phyloP scores from a whole-genome alignment of 1,284 basidiomycete genomes.

The Ceratobasidium sp. region DNA sequence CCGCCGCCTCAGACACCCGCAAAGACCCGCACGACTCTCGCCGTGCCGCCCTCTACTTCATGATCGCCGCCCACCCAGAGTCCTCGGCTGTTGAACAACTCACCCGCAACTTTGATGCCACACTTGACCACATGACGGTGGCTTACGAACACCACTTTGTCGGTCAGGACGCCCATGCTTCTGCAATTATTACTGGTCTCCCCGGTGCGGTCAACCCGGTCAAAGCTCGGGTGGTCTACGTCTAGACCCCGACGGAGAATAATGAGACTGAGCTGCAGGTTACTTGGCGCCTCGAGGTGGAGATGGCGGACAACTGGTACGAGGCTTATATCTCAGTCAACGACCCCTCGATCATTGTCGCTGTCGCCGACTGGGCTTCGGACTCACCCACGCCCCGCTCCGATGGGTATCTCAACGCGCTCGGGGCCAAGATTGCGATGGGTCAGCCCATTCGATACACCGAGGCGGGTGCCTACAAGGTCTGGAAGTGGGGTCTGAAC shows the following conservation, averaged over 20 bases:
- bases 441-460: conserved; percentile 54
- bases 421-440: conserved; percentile 53
- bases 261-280: conserved; percentile 67
- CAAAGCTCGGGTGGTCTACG: conserved; percentile 76
- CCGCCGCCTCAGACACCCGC: conserved; percentile 43
- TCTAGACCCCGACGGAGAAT: conserved; percentile 73
- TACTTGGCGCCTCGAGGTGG: conserved; percentile 86
- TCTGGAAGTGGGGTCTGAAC: conserved; percentile 81
- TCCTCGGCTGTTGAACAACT: conserved; percentile 65
- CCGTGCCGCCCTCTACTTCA: conserved; percentile 78
- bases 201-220: conserved; percentile 80
- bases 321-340: conserved; percentile 75
- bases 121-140: conserved; percentile 66
- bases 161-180: conserved; percentile 59
- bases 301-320: conserved; percentile 90
- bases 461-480: conserved; percentile 69
- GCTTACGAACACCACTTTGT: conserved; percentile 65
- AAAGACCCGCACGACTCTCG: conserved; percentile 61
- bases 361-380: conserved; percentile 86
- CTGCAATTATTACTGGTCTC: conserved; percentile 67
- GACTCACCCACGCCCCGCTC: conserved; percentile 61
- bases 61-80: conserved; percentile 77
- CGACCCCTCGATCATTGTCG: conserved; percentile 76
- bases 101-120: conserved; percentile 63
- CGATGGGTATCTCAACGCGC: conserved; percentile 57